Evolutionary conservation across 1,284 basidiomycete species (phyloP), one percentile per base, ranked within the genome.

Genomic region (Polyporus tsugae): DNA sequence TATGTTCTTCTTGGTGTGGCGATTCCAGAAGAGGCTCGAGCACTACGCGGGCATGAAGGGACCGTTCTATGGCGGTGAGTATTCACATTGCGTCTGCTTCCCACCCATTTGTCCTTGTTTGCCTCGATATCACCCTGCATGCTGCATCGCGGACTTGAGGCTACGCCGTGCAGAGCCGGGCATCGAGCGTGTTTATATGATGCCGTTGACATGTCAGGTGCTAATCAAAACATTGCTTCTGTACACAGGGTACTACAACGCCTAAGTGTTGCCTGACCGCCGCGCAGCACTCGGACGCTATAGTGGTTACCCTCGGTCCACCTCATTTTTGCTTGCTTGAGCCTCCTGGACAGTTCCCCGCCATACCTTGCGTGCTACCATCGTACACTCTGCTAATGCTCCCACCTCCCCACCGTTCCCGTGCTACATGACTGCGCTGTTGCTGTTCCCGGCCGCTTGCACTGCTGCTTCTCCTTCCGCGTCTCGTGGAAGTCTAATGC

Each of bases 1-100:
- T 82, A 90, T 91, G 89, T 87, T 85, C 78, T 91, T 92, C 82
- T 80, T 91, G 79, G 84, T 83, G 75, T 93, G 90, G 91, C 83
- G 90, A 67, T 92, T 87, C 86, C 85, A 85, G 76, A 91, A 88
- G 78, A 83, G 89, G 66, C 79, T 91, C 78, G 88, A 90, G 79
- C 86, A 90, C 78, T 92, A 92, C 80, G 78, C 81, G 46, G 81
- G 79, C 73, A 86, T 92, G 87, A 88, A 89, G 75, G 88, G 89
- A 62, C 86, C 88, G 49, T 88, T 85, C 78, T 73, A 82, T 72
- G 88, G 88, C 78, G 89, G 89, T 90, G 76, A 80, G 85, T 79
- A 68, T 68, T 67, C 65, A 66, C 65, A 64, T 72, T 70, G 62
- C 41, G 44, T 38, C n/a, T 53, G 36, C 29, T 42, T 63, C 39